These are phyloP conservation scores for Naganishia albida DNA, from an alignment of 1,284 basidiomycete genomes.

Conservation along the genomic window DNA sequence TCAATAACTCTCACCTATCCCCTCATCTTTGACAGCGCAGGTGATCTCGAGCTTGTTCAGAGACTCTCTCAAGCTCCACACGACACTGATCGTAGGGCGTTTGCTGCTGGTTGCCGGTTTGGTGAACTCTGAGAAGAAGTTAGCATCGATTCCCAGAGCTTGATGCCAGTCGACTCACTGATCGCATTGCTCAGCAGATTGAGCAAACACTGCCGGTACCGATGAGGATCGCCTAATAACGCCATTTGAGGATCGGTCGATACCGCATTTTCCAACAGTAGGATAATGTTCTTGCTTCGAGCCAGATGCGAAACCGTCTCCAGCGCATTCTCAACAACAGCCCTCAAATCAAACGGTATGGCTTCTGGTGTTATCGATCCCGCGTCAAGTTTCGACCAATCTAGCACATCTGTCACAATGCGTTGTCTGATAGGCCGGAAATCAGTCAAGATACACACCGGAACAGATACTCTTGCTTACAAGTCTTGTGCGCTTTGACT, in stretches of 20 bases:
- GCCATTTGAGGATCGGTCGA: constrained; percentile 41
- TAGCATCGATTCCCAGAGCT: not conserved
- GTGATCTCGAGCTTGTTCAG: constrained; percentile 32
- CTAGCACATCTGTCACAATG: constrained; percentile 56
- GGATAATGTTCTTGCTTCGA: constrained; percentile 46
- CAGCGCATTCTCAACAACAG: constrained; percentile 46
- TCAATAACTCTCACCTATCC: constrained; percentile 34
- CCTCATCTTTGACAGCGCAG: constrained; percentile 43
- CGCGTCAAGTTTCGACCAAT: constrained; percentile 55
- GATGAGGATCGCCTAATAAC: constrained; percentile 46
- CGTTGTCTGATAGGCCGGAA: constrained; percentile 38
- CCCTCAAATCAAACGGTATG: constrained; percentile 52
- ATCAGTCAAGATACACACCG: not conserved
- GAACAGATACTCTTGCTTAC: not conserved
- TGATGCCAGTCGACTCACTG: constrained; percentile 29
- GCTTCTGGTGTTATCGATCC: constrained; percentile 54
- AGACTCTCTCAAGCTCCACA: constrained; percentile 7
- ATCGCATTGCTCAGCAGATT: constrained; percentile 43
- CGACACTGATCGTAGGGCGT: constrained; percentile 31
- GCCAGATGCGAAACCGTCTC: constrained; percentile 46
- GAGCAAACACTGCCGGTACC: constrained; percentile 44
- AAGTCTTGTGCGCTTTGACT: constrained; percentile 54
- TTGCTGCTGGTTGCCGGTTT: constrained; percentile 35
- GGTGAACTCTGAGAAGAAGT: constrained; percentile 40
- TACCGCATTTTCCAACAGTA: constrained; percentile 43